Evolutionary conservation across 352 stramenopile genomes (phyloP).

Genomic region (Globisporangium mamillatum): DNA sequence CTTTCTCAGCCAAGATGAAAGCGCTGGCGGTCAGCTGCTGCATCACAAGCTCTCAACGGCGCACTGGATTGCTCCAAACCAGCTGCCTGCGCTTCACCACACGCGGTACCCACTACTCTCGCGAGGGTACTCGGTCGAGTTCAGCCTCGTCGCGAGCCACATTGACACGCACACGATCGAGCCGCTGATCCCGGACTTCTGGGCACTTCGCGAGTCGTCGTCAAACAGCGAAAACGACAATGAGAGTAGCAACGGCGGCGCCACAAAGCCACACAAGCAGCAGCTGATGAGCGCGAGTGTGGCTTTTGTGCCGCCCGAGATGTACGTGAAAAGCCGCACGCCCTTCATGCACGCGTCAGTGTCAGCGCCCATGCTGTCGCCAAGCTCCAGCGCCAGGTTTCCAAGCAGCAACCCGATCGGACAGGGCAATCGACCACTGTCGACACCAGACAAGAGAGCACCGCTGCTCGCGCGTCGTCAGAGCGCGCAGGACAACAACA

Average conservation of each 20-base stretch:
- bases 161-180: conserved; percentile 63
- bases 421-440: not conserved
- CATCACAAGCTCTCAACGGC: conserved; percentile 29
- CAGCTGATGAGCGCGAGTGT: not conserved
- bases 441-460: conserved; percentile 8
- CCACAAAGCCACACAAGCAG: not conserved
- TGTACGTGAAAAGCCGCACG: conserved; percentile 43
- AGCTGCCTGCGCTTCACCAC: conserved; percentile 28
- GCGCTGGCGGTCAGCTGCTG: conserved; percentile 19
- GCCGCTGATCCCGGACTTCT: conserved; percentile 36
- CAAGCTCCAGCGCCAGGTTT: not conserved
- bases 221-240: not conserved
- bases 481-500: conserved; percentile 8
- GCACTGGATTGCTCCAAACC: conserved; percentile 23
- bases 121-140: conserved; percentile 43
- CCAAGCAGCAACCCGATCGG: not conserved
- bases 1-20: conserved; percentile 36
- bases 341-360: conserved; percentile 18
- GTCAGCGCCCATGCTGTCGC: not conserved
- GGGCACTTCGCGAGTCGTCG: conserved; percentile 15
- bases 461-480: not conserved
- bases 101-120: conserved; percentile 38
- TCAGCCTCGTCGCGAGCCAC: conserved; percentile 46
- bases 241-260: not conserved
- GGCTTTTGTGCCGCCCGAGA: conserved; percentile 37